These are phyloP conservation scores for Botrytis pseudocinerea DNA, from an alignment of 2,329 filamentous ascomycete genomes.

Conservation along the genomic window DNA sequence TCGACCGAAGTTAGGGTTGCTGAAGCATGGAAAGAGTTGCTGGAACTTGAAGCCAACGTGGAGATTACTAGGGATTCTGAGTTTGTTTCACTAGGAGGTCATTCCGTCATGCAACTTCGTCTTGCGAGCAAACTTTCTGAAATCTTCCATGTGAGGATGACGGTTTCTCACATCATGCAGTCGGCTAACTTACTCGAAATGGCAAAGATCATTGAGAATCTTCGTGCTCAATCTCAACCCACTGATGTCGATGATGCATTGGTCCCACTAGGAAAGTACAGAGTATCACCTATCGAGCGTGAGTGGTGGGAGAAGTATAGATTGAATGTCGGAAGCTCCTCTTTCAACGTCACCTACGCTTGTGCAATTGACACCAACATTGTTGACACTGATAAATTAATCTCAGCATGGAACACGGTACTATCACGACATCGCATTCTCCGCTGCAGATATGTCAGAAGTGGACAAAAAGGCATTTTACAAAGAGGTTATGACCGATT, in stretches of 20 bases:
- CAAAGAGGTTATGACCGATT: constrained; percentile 13
- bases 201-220: constrained; percentile 9
- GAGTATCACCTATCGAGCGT: constrained; percentile 23
- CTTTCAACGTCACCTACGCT: constrained; percentile 39
- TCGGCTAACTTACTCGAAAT: constrained; percentile 13
- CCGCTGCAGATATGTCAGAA: constrained; percentile 22
- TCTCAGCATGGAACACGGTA: constrained; percentile 33
- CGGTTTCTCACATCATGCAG: constrained; percentile 31
- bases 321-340: constrained; percentile 25
- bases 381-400: constrained; percentile 30
- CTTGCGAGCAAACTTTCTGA: constrained; percentile 27
- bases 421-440: constrained; percentile 24
- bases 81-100: constrained; percentile 38
- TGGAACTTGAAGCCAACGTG: constrained; percentile 23
- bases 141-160: constrained; percentile 25
- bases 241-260: background rate
- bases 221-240: background rate
- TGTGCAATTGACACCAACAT: constrained; percentile 11
- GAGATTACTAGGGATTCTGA: constrained; percentile 29
- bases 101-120: constrained; percentile 37
- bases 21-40: constrained; percentile 25
- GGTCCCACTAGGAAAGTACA: constrained; percentile 5
- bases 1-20: constrained; percentile 21
- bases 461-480: background rate
- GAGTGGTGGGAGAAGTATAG: constrained; percentile 24